Base-by-base conservation (phyloP, 176 grass and related monocot genomes). In the Ensete ventricosum region DNA sequence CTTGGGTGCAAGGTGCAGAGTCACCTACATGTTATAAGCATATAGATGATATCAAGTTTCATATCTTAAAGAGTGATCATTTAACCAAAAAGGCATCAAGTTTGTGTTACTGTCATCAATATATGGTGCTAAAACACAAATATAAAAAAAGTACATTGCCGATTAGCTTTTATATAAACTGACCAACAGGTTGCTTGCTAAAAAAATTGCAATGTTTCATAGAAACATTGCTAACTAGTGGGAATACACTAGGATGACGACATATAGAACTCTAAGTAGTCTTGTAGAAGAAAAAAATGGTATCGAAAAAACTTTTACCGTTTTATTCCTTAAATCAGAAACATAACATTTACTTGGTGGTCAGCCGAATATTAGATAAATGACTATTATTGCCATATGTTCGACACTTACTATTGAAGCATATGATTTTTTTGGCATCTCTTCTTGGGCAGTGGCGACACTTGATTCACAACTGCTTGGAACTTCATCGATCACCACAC, bases 331-430 rank as follows among this genome's bases (percentile, higher is more conserved):
- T 26, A 26, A 65, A 65, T 26, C 8, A 26, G 23, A 11, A 1
- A 65, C 9, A 14, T 43, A 43, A 43, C 34, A 2, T 26, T 24
- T 65, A 23, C 24, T 25, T 65, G 63, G 9, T 26, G 63, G 5
- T 27, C 22, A 65, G 24, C 63, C 23, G 14, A 65, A 65, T 12
- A 9, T 65, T 27, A 10, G 23, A 65, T 65, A 11, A 16, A 63
- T 63, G 20, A 4, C 8, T 20, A 3, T 23, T 54, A 75, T 16
- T 29, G 17, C 17, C 13, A 55, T 19, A 48, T 58, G 27, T 43
- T 11, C 2, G 21, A 81, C 67, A 87, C 90, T 14, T 91, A 98
- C 94, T 81, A 98, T 98, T 19, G 90, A 98, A 81, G 94, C 94
- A 75, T 98, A 98, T 0, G 88, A 91, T 82, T 96, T 96, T 77